phyloP scores from a whole-genome alignment of 225 moss, liverwort and hornwort genomes.

The Polytrichum formosum region DNA sequence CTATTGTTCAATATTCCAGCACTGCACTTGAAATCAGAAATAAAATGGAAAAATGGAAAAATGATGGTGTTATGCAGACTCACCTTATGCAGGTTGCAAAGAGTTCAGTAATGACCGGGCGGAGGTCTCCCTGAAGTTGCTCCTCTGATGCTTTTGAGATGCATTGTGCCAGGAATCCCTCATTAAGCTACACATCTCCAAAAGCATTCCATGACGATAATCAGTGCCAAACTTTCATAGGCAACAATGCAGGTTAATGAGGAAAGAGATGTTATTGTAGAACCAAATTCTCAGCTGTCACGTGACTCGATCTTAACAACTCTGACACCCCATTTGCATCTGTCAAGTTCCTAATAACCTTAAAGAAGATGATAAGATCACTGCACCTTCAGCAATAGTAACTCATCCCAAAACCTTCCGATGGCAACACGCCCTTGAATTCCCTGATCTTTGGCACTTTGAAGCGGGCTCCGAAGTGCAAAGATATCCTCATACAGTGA shows the following conservation, averaged over 20 bases:
- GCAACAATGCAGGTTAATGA: too few species aligned
- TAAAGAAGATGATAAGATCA: too few species aligned
- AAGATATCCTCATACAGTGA: constrained; percentile 84
- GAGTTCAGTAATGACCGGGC: constrained; percentile 74
- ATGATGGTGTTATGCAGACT: not conserved
- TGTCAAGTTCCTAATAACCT: too few species aligned
- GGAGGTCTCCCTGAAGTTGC: constrained; percentile 70
- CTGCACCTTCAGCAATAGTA: constrained; percentile 77
- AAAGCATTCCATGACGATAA: too few species aligned
- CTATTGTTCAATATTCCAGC: too few species aligned
- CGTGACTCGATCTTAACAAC: too few species aligned
- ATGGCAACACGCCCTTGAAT: constrained; percentile 76
- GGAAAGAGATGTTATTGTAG: too few species aligned
- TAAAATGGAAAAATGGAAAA: not conserved
- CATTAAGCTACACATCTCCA: constrained; percentile 65
- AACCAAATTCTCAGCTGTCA: too few species aligned
- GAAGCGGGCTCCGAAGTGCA: constrained; percentile 71
- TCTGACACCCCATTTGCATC: too few species aligned
- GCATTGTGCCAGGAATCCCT: constrained; percentile 67
- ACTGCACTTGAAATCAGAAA: too few species aligned
- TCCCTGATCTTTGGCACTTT: constrained; percentile 80
- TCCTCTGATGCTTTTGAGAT: constrained; percentile 86
- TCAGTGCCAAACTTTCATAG: too few species aligned
- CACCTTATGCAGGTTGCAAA: constrained; percentile 74
- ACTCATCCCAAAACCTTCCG: constrained; percentile 86